These are phyloP conservation scores for Annona cherimola DNA, from an alignment of 164 flowering plant genomes.

Conservation along the genomic window DNA sequence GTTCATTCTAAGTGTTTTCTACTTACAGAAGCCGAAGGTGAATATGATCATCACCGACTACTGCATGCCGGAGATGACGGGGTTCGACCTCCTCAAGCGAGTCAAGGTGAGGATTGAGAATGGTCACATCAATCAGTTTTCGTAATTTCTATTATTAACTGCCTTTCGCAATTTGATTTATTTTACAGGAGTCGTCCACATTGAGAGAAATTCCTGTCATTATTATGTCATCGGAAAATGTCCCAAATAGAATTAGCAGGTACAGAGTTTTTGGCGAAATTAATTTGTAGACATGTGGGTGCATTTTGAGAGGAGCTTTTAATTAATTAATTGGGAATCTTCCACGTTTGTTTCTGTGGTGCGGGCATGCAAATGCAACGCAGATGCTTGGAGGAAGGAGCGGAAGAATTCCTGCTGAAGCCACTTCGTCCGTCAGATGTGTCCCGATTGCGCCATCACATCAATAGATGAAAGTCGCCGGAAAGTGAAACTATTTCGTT, in stretches of 20 bases:
- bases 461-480: background rate
- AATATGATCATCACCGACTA: slow-evolving; percentile 48
- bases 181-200: slow-evolving; percentile 48
- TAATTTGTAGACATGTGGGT: too few relatives aligned
- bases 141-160: background rate
- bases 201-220: slow-evolving; percentile 70
- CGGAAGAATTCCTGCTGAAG: slow-evolving; percentile 62
- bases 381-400: slow-evolving; percentile 81
- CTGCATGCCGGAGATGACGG: slow-evolving; percentile 54
- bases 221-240: slow-evolving; percentile 71
- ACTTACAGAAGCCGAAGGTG: slow-evolving; percentile 29
- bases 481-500: background rate
- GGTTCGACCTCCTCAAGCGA: slow-evolving; percentile 40
- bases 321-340: too few relatives aligned
- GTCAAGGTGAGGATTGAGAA: slow-evolving; percentile 30
- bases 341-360: background rate
- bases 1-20: too few relatives aligned
- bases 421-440: slow-evolving; percentile 65
- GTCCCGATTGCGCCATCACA: slow-evolving; percentile 28
- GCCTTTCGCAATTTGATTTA: background rate
- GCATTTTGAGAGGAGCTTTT: too few relatives aligned
- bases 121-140: background rate
- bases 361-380: background rate
- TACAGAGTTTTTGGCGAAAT: too few relatives aligned
- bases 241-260: slow-evolving; percentile 60